Percentiles rank a stretch among this genome's conserved stretches.
Conservation (phyloP, 2,329 filamentous ascomycete genomes). For the Monosporascus sp. region DNA sequence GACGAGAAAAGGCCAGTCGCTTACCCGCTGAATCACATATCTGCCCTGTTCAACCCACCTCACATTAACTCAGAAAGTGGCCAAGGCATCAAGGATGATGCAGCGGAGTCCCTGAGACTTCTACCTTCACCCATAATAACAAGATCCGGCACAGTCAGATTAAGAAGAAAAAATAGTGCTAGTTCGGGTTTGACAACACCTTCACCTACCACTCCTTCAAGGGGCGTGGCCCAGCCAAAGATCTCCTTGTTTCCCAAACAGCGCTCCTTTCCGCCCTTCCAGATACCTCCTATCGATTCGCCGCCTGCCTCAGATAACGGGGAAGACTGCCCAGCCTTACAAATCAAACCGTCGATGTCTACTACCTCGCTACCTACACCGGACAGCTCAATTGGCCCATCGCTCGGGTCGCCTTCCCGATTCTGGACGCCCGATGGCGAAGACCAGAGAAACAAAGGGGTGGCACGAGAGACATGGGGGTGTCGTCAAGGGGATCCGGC, state of each 20-base stretch:
- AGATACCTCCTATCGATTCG: conserved; percentile 9
- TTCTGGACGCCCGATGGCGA: not conserved
- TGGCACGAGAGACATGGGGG: conserved; percentile 21
- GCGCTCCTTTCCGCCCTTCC: conserved; percentile 3
- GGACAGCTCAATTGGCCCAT: conserved; percentile 6
- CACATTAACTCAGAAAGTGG: conserved; percentile 13
- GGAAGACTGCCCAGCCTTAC: conserved; percentile 5
- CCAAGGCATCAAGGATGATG: conserved; percentile 2
- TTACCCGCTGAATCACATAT: conserved; percentile 24
- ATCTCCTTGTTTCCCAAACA: conserved; percentile 10
- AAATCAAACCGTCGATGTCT: conserved; percentile 11
- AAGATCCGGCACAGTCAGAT: not conserved
- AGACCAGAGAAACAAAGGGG: not conserved
- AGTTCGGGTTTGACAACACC: not conserved
- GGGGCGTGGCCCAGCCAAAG: conserved; percentile 5
- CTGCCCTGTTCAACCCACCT: conserved; percentile 21
- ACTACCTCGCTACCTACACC: conserved; percentile 8
- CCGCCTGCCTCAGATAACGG: conserved; percentile 15
- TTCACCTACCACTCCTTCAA: not conserved
- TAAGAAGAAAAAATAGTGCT: not conserved
- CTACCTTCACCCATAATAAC: conserved; percentile 17
- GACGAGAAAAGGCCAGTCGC: conserved; percentile 14
- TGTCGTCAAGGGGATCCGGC: conserved; percentile 14
- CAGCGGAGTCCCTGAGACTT: conserved; percentile 8
- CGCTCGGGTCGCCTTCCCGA: conserved; percentile 1